Evolutionary conservation across 2,329 filamentous ascomycete species (phyloP).

Genomic region (Phyllosticta citriasiana): DNA sequence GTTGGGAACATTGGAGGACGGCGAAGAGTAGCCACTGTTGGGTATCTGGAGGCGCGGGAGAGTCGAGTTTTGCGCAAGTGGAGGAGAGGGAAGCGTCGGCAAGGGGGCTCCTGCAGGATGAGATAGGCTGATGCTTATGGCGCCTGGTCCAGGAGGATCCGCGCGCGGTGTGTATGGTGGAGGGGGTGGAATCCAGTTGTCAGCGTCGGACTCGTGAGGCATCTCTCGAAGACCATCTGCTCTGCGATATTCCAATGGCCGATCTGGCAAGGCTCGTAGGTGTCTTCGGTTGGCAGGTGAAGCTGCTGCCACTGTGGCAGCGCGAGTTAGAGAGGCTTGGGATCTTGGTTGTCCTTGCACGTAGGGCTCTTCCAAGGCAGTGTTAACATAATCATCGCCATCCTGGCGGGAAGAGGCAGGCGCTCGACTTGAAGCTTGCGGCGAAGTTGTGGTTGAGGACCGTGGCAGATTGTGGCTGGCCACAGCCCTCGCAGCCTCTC

Average conservation of each 20-base stretch:
- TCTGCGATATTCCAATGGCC: slow-evolving; percentile 52
- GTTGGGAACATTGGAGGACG: not conserved
- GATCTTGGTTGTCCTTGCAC: slow-evolving; percentile 31
- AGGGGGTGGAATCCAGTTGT: slow-evolving; percentile 80
- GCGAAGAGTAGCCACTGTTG: not conserved
- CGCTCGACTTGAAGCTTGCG: slow-evolving; percentile 12
- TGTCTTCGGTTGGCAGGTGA: slow-evolving; percentile 62
- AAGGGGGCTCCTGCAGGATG: slow-evolving; percentile 3
- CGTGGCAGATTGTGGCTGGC: slow-evolving; percentile 20
- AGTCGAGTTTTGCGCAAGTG: slow-evolving; percentile 6
- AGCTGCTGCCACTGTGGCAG: slow-evolving; percentile 45
- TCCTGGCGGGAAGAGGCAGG: slow-evolving; percentile 11
- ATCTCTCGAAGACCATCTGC: slow-evolving; percentile 62
- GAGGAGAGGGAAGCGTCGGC: slow-evolving; percentile 2
- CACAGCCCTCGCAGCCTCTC: slow-evolving; percentile 20
- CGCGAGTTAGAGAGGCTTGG: slow-evolving; percentile 28
- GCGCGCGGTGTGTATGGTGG: slow-evolving; percentile 64
- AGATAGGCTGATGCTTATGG: slow-evolving; percentile 26
- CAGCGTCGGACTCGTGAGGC: slow-evolving; percentile 77
- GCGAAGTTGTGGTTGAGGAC: slow-evolving; percentile 19
- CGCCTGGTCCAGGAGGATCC: slow-evolving; percentile 20
- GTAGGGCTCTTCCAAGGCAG: slow-evolving; percentile 31
- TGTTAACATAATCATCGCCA: slow-evolving; percentile 22
- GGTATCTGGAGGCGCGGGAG: slow-evolving; percentile 8
- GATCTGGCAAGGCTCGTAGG: slow-evolving; percentile 47